Evolutionary conservation across 148 eudicot species (phyloP).

Genomic region (Vaccinium myrtillus): DNA sequence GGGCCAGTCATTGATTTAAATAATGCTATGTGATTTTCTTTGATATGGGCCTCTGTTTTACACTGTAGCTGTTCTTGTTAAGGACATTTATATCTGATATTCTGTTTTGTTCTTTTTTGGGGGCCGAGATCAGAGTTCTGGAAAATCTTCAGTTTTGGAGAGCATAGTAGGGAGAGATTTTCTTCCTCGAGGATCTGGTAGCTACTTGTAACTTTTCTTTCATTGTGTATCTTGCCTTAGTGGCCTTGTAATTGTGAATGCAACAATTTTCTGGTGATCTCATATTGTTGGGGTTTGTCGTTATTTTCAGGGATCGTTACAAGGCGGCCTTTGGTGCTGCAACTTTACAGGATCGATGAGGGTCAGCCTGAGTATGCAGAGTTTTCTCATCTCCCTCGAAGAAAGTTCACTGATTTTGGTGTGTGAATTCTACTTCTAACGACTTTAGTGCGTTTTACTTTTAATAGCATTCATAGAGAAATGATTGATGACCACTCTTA

Average conservation of each 20-base stretch:
- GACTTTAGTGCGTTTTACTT: too few species aligned
- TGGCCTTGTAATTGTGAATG: background rate
- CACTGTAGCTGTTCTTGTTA: background rate
- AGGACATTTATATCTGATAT: background rate
- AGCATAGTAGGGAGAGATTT: slow-evolving; percentile 94
- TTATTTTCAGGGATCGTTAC: slow-evolving; percentile 75
- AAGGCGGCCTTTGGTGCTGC: slow-evolving; percentile 89
- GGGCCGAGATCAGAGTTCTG: slow-evolving; percentile 65
- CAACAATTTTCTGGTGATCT: background rate
- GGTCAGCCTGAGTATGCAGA: slow-evolving; percentile 83
- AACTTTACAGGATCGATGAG: slow-evolving; percentile 68
- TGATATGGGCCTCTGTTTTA: background rate
- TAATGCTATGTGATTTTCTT: background rate
- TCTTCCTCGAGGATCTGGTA: slow-evolving; percentile 97
- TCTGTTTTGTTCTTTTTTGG: slow-evolving; percentile 2
- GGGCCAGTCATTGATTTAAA: background rate
- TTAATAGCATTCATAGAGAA: background rate
- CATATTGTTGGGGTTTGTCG: background rate
- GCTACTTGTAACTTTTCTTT: slow-evolving; percentile 10
- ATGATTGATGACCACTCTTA: background rate
- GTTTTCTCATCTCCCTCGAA: slow-evolving; percentile 74
- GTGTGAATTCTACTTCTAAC: slow-evolving; percentile 12
- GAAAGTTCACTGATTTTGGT: slow-evolving; percentile 81
- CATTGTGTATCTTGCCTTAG: background rate
- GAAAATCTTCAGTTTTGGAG: slow-evolving; percentile 91